Conservation (phyloP, 768 basidiomycete species). For the Termitomyces sp. region DNA sequence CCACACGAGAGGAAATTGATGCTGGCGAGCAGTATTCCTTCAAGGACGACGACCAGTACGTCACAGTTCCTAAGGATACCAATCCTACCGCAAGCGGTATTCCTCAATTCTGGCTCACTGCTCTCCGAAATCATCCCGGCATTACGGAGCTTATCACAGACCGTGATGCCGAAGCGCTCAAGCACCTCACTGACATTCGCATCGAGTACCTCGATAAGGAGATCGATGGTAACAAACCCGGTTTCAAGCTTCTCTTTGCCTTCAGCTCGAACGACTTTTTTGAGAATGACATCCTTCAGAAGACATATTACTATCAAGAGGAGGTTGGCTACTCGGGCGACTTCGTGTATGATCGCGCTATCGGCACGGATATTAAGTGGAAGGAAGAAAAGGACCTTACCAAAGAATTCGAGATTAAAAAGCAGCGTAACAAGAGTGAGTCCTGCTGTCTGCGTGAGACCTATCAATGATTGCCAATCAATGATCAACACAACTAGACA, state of each 20-base stretch:
- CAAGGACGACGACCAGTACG: slow-evolving; percentile 73
- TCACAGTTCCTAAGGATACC: slow-evolving; percentile 49
- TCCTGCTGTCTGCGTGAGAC: slow-evolving; percentile 5
- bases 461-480: slow-evolving; percentile 1
- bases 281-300: slow-evolving; percentile 74
- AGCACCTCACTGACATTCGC: slow-evolving; percentile 72
- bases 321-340: slow-evolving; percentile 95
- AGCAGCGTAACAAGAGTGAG: slow-evolving; percentile 97
- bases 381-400: slow-evolving; percentile 98
- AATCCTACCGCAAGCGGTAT: slow-evolving; percentile 48
- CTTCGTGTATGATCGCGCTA: slow-evolving; percentile 92
- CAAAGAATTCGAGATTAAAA: slow-evolving; percentile 97
- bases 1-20: slow-evolving; percentile 77
- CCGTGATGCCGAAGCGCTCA: slow-evolving; percentile 83
- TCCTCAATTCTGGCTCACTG: slow-evolving; percentile 98
- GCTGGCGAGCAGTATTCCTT: slow-evolving; percentile 67
- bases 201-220: slow-evolving; percentile 63
- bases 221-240: slow-evolving; percentile 61
- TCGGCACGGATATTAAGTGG: slow-evolving; percentile 94
- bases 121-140: slow-evolving; percentile 85
- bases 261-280: slow-evolving; percentile 87
- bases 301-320: slow-evolving; percentile 92
- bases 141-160: slow-evolving; percentile 89
- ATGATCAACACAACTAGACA: slow-evolving; percentile 39
- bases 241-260: slow-evolving; percentile 85